Conservation (phyloP, 73 alveolate genomes). For the Paramecium bursaria region DNA sequence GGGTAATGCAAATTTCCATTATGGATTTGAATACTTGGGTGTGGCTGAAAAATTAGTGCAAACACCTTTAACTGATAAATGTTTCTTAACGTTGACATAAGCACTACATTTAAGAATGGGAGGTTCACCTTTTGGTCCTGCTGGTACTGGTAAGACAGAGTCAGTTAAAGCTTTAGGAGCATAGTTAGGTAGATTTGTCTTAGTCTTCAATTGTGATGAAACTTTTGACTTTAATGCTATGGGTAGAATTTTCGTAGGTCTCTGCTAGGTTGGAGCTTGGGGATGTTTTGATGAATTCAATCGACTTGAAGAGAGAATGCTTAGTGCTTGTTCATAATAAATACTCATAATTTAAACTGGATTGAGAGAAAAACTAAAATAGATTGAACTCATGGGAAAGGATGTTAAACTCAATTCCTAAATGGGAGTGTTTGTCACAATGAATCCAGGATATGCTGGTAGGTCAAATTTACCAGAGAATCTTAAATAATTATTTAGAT, state of each 20-base stretch:
- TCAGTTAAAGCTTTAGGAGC: slow-evolving; percentile 99
- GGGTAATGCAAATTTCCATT: slow-evolving; percentile 98
- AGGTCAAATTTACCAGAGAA: slow-evolving; percentile 99
- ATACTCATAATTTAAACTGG: slow-evolving; percentile 98
- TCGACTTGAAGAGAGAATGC: slow-evolving; percentile 98
- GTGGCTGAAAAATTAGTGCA: slow-evolving; percentile 98
- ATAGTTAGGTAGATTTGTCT: slow-evolving; percentile 97
- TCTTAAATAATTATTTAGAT: slow-evolving; percentile 97
- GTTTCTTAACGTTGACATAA: slow-evolving; percentile 95
- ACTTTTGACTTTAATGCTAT: slow-evolving; percentile 99
- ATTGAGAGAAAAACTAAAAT: slow-evolving; percentile 90
- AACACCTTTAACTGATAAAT: slow-evolving; percentile 98
- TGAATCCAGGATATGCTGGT: slow-evolving; percentile 99
- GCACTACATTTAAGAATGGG: slow-evolving; percentile 99
- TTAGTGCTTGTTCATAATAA: slow-evolving; percentile 98
- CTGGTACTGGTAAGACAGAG: slow-evolving; percentile 99
- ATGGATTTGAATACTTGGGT: slow-evolving; percentile 99
- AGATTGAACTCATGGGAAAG: slow-evolving; percentile 97
- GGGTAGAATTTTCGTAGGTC: slow-evolving; percentile 99
- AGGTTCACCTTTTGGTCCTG: slow-evolving; percentile 99
- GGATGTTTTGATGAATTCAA: slow-evolving; percentile 99
- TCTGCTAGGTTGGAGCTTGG: slow-evolving; percentile 99
- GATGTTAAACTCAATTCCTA: slow-evolving; percentile 95
- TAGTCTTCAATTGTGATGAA: slow-evolving; percentile 99
- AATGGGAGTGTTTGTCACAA: slow-evolving; percentile 99